Evolutionary conservation across 1,139 yeast genomes (phyloP).

Genomic region (Suzukiozyma palmioleophila): DNA sequence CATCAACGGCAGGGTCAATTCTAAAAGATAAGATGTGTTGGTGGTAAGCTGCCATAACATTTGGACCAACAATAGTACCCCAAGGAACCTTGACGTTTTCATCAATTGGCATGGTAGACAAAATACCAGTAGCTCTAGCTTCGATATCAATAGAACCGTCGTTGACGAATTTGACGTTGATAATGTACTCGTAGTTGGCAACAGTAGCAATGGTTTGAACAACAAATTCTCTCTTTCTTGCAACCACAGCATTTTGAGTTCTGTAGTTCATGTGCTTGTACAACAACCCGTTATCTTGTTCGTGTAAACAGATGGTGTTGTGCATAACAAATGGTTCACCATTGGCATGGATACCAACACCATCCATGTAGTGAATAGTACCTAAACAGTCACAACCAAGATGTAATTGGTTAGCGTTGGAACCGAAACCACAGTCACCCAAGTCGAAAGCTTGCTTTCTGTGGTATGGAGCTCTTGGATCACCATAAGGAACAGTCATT

Average conservation of each 20-base stretch:
- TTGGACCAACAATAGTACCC: conserved; percentile 84
- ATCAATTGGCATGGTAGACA: conserved; percentile 81
- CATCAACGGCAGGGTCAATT: conserved; percentile 85
- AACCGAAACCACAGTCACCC: conserved; percentile 90
- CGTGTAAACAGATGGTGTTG: conserved; percentile 84
- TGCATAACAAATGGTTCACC: conserved; percentile 68
- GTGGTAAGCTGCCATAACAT: conserved; percentile 84
- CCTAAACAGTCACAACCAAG: conserved; percentile 92
- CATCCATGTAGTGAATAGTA: conserved; percentile 75
- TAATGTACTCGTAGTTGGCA: conserved; percentile 83
- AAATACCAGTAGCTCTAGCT: conserved; percentile 85
- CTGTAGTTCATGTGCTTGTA: conserved; percentile 86
- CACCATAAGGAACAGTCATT: conserved; percentile 93
- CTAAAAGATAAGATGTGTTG: conserved; percentile 83
- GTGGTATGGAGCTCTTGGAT: conserved; percentile 85
- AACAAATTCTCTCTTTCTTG: conserved; percentile 82
- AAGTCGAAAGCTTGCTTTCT: conserved; percentile 91
- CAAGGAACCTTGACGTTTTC: conserved; percentile 69
- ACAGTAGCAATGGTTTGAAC: conserved; percentile 87
- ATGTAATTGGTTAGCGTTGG: conserved; percentile 65
- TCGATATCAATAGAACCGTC: conserved; percentile 82
- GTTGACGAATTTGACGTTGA: conserved; percentile 74
- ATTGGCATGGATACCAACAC: conserved; percentile 51
- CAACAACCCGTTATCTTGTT: conserved; percentile 72
- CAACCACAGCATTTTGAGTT: conserved; percentile 67